These are phyloP conservation scores for Colletotrichum eremochloae DNA, from an alignment of 2,329 filamentous ascomycete species.

Conservation along the genomic window DNA sequence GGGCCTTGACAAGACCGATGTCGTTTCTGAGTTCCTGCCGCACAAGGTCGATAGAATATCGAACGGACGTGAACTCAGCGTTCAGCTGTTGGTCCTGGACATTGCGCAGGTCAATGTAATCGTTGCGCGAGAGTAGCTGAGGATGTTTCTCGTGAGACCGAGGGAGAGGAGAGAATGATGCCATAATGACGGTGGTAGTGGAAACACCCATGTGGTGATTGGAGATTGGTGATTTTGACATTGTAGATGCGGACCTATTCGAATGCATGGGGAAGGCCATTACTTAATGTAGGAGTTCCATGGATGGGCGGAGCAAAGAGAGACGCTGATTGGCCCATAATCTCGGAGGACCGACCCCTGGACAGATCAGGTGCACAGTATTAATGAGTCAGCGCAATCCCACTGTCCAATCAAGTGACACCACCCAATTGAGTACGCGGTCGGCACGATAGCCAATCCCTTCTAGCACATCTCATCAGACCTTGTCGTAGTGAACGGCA, in stretches of 20 bases:
- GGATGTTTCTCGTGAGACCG: neutral
- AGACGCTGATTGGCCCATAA: neutral
- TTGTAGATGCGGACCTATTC: no score
- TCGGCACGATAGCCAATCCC: neutral
- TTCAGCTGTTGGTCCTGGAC: neutral
- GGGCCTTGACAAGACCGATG: neutral
- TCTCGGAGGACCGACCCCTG: neutral
- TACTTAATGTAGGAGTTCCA: neutral
- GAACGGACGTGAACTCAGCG: no score
- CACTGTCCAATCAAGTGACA: neutral
- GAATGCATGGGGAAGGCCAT: neutral
- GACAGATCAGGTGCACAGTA: neutral
- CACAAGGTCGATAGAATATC: neutral
- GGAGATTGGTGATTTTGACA: neutral
- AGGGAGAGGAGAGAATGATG: neutral
- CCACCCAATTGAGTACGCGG: neutral
- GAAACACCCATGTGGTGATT: neutral
- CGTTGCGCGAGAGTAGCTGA: neutral
- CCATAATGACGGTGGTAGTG: neutral
- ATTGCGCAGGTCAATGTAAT: neutral
- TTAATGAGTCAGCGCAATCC: neutral
- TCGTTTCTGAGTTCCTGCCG: neutral
- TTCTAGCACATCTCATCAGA: neutral
- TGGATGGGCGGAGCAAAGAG: neutral
- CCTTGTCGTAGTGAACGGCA: no score